Base-by-base conservation (phyloP, 2,329 filamentous ascomycete genomes). In the Phoma herbarum region DNA sequence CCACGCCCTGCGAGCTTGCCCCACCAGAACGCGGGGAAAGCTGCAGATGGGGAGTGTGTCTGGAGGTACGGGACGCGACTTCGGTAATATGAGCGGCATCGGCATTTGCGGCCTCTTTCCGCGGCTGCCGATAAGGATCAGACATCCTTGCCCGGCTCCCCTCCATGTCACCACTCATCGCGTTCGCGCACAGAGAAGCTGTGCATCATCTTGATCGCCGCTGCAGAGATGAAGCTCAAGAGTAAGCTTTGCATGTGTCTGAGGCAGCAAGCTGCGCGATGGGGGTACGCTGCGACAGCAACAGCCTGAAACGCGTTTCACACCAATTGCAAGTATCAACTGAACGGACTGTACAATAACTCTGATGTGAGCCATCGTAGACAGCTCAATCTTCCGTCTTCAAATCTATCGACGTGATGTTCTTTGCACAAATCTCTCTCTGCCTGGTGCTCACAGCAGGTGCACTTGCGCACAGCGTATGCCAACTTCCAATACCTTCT, bases 221-320 rank as follows among this genome's bases (percentile, higher is more conserved):
- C n/a, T 12, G 35, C n/a, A 39, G 18, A 18, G 18, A 22, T 26
- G 20, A 20, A 29, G 31, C 10, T 41, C n/a, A 23, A 22, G 26
- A n/a, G 16, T 26, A 43, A 54, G 25, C 25, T 18, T 18, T 11
- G 11, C 16, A 35, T 26, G 20, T 43, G 18, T 50, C 50, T 54
- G 50, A 54, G 56, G 56, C 56, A 53, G 25, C 45, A 41, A 33
- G 39, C 23, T 41, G 50, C 45, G 22, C 43, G n/a, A 18, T 31
- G 26, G 12, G 44, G 44, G 49, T n/a, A 50, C 39, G 46, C 52
- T 60, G 57, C 51, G 57, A 60, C 57, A 55, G n/a, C 31, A 59
- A 43, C 45, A 51, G 56, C 51, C 20, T 55, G 57, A 55, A 60
- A 55, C 57, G 57, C 52, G 57, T 60, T 60, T 60, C 57, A 60